These are phyloP conservation scores for Samsoniella hepiali DNA, from an alignment of 2,329 filamentous ascomycete species.

Conservation along the genomic window DNA sequence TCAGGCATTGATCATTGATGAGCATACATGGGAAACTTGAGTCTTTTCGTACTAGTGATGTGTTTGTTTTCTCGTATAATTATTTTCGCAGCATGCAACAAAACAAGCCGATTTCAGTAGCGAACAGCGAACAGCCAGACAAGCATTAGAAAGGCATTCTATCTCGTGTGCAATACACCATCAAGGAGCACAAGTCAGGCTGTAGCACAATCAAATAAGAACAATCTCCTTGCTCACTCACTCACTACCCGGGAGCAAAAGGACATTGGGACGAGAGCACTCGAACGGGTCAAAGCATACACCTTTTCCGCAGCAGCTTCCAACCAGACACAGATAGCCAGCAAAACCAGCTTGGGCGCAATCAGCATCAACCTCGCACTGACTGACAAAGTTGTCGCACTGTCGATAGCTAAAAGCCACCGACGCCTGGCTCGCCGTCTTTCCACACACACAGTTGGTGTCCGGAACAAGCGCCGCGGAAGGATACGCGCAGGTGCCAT, in stretches of 20 bases:
- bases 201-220: not conserved
- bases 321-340: slow-evolving; percentile 32
- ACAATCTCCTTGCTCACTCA: not conserved
- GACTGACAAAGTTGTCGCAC: slow-evolving; percentile 32
- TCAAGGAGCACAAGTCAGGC: too few species aligned
- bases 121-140: not conserved
- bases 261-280: slow-evolving; percentile 34
- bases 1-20: slow-evolving; percentile 18
- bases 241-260: slow-evolving; percentile 26
- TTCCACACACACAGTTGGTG: slow-evolving; percentile 36
- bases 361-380: slow-evolving; percentile 27
- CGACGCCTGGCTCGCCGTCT: slow-evolving; percentile 23
- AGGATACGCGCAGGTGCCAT: slow-evolving; percentile 31
- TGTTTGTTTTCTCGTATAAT: not conserved
- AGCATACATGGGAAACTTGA: not conserved
- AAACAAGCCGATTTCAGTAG: not conserved
- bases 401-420: slow-evolving; percentile 33
- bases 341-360: slow-evolving; percentile 27
- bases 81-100: not conserved
- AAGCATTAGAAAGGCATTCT: not conserved
- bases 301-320: slow-evolving; percentile 35
- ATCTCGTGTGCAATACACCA: not conserved
- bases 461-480: slow-evolving; percentile 28
- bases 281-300: slow-evolving; percentile 37
- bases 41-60: not conserved